Evolutionary conservation across 352 stramenopile species (phyloP), one percentile per base, ranked within the genome.

Genomic region (Thalassiosira hispida): DNA sequence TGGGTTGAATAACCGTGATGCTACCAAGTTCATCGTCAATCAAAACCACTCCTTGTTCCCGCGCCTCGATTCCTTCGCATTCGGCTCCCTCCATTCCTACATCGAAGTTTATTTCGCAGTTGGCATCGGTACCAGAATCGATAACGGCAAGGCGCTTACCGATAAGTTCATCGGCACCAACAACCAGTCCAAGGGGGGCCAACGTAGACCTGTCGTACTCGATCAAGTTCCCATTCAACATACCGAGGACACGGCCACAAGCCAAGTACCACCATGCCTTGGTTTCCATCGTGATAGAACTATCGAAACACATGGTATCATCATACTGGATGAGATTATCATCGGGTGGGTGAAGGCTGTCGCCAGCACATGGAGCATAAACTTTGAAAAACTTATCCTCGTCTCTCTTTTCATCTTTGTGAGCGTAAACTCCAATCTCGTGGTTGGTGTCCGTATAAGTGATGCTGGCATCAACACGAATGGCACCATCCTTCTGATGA

Each of bases 131-230:
- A 14, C 89, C 87, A 9, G 72, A 88, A 56, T 92, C 77, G 60
- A 91, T 81, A n/a, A 94, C 87, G 1, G 67, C 79, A 65, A 93
- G 81, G n/a, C 87, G 79, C 56, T 93, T 88, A 11, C 89, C 91
- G n/a, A 83, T 63, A 20, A 96, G 74, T 74, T 95, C 87, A 44
- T 96, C 84, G 4, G 78, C 71, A 62, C 78, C 84, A 25, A 95
- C 83, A 29, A 96, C 92, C 22, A 96, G 76, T 18, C 93, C 93
- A n/a, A 96, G 77, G 40, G 93, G 93, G 27, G 90, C 83, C 18
- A 96, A 81, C 8, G 92, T 95, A 40, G 84, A 86, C 0, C 71
- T 57, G 65, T 96, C 93, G 65, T 96, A 96, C 83, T 96, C 93
- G 18, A 96, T 73, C 22, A 95, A 69, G 79, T 87, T 86, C 59